Conservation (phyloP, 768 basidiomycete species). For the Kwoniella sp. region DNA sequence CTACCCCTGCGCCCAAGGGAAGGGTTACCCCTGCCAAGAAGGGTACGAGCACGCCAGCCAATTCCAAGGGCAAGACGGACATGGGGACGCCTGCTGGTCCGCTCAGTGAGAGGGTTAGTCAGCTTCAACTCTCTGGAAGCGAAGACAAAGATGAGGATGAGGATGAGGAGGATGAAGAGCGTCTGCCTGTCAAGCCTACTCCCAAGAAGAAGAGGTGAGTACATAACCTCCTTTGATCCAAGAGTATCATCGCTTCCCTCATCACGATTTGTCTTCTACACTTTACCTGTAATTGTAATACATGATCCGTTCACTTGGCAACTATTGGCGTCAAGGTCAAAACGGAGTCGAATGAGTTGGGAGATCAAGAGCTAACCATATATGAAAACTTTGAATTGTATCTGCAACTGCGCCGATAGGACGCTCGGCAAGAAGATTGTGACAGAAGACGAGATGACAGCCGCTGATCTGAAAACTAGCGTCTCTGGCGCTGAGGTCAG, state of each 20-base stretch:
- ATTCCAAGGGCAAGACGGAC: not conserved
- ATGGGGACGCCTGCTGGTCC: slow-evolving; percentile 15
- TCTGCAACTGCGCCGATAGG: slow-evolving; percentile 1
- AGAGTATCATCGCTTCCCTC: no score
- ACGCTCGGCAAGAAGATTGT: slow-evolving; percentile 31
- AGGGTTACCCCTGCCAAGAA: not conserved
- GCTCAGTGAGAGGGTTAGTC: slow-evolving; percentile 19
- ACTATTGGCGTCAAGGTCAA: no score
- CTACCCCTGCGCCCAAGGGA: not conserved
- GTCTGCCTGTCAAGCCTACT: slow-evolving; percentile 24
- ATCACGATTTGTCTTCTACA: no score
- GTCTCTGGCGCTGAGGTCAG: slow-evolving; percentile 26
- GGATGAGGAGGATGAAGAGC: slow-evolving; percentile 5
- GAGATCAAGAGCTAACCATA: no score
- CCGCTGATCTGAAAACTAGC: slow-evolving; percentile 10
- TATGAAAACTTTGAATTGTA: not conserved
- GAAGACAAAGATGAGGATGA: slow-evolving; percentile 17
- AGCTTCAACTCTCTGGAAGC: slow-evolving; percentile 10
- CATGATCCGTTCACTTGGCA: no score
- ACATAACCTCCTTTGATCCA: no score
- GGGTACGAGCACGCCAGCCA: not conserved
- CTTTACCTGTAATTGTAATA: no score
- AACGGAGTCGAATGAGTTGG: no score
- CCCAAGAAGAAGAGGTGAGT: slow-evolving; percentile 35
- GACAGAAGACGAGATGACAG: slow-evolving; percentile 30